Base-by-base conservation (phyloP, 1,139 yeast species). In the Protomyces macrosporus region DNA sequence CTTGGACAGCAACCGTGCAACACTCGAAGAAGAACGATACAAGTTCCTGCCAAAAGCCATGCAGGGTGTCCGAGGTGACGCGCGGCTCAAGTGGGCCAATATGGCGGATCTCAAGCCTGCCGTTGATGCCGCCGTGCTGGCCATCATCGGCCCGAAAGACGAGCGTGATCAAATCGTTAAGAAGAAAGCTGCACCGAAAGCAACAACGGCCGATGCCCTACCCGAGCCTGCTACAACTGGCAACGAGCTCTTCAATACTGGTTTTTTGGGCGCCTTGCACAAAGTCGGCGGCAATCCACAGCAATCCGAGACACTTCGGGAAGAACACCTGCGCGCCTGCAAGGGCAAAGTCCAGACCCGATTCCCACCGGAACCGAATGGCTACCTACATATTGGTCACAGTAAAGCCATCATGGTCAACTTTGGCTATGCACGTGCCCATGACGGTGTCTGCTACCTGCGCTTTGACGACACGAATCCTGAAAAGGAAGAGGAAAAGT, bases 291-390 rank as follows among this genome's bases (percentile, higher is more conserved):
- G 86, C 73, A 93, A 91, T 74, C 90, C 93, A 53, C 98, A 93
- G 78, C 86, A 82, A 70, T 86, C 82, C 74, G 95, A 96, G 45
- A 95, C 89, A 73, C 79, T 88, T 63, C 86, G 89, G 87, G 81
- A 81, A 69, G 87, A 83, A 68, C 98, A 93, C 74, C 79, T 90
- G 70, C 83, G 81, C 64, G 84, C 83, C 68, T 90, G 96, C 50
- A 81, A 83, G 40, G 96, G 97, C 54, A 80, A 83, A 71, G 98
- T 93, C 30, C 85, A 82, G 72, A 95, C 98, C 0, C 84, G 99
- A 74, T 93, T 93, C 79, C 99, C 99, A 40, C 98, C 98, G 5
- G 98, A 93, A 45, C 98, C 98, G 60, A 91, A 91, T 75, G 98
- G 98, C 65, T 93, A 85, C 73, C 81, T 93, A 73, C 98, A 93